These are phyloP conservation scores for Paraphoma sp. DNA, from an alignment of 2,329 filamentous ascomycete species.

Conservation along the genomic window DNA sequence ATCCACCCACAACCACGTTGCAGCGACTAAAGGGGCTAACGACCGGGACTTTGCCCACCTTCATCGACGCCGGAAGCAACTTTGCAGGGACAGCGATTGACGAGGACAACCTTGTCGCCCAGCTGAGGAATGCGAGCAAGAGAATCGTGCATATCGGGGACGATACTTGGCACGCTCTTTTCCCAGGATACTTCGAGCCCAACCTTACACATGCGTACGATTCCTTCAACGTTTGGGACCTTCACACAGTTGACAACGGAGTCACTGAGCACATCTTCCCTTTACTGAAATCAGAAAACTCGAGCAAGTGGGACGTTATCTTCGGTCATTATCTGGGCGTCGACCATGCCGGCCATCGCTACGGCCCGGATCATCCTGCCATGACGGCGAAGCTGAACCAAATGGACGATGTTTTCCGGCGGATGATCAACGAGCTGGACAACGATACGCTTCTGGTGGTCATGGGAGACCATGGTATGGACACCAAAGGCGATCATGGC, in stretches of 20 bases:
- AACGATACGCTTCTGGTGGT: slow-evolving; percentile 88
- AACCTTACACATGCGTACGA: slow-evolving; percentile 90
- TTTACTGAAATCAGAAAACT: slow-evolving; percentile 70
- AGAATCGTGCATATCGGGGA: slow-evolving; percentile 94
- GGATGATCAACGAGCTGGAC: slow-evolving; percentile 75
- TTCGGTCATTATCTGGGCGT: slow-evolving; percentile 95
- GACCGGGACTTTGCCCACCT: slow-evolving; percentile 92
- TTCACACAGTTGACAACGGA: slow-evolving; percentile 96
- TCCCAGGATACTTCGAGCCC: slow-evolving; percentile 89
- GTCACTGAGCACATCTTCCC: slow-evolving; percentile 91
- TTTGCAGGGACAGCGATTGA: slow-evolving; percentile 96
- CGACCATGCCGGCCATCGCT: slow-evolving; percentile 95
- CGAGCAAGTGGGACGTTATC: slow-evolving; percentile 86
- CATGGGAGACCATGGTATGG: slow-evolving; percentile 99
- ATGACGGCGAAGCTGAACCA: slow-evolving; percentile 91
- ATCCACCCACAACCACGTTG: slow-evolving; percentile 91
- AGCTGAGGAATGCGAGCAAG: slow-evolving; percentile 70
- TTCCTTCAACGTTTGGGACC: slow-evolving; percentile 97
- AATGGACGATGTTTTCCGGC: slow-evolving; percentile 82
- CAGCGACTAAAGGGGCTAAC: slow-evolving; percentile 93
- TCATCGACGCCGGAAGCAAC: slow-evolving; percentile 91
- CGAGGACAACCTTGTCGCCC: slow-evolving; percentile 80
- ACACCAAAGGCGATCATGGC: slow-evolving; percentile 95
- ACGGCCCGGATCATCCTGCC: slow-evolving; percentile 88
- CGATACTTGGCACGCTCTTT: slow-evolving; percentile 94